Evolutionary conservation across 1,139 yeast species (phyloP), one percentile per base, ranked within the genome.

Genomic region (Diutina siamensis): DNA sequence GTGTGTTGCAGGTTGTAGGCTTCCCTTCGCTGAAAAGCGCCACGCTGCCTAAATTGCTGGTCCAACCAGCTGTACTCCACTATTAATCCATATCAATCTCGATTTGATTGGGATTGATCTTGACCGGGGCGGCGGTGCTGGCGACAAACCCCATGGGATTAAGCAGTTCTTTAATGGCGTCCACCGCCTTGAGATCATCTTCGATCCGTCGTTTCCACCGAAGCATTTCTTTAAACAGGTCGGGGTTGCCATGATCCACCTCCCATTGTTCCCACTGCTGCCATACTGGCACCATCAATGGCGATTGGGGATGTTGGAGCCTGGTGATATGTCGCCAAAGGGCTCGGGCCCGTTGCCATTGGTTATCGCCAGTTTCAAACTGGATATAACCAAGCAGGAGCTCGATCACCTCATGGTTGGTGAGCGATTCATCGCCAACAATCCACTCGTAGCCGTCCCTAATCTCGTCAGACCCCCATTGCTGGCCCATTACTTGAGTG

Each of bases 221-320:
- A 20, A 88, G 61, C 89, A 87, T 83, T 15, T 80, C 83, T 54
- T 83, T 87, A 60, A 76, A 87, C 0, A 84, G 76, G 2, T 68
- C 71, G 55, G 84, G 94, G 50, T 74, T 67, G 2, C 97, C 97
- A 57, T 76, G 55, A 18, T 74, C 68, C 35, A 85, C 59, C 57
- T 88, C 97, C 59, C 87, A 86, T 12, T 66, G 60, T 48, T 80
- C 83, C 95, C 95, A 88, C 40, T 63, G 61, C 1, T 62, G 60
- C 89, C 89, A 83, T 9, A 74, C 58, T 4, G 58, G 60, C 52
- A 60, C 55, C 21, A 48, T 53, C 44, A 50, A 61, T 4, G 49
- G 50, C 20, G 53, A 48, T 3, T 48, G 48, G 0, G 65, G 61
- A 41, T 56, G 55, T 2, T 56, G 51, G 27, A 63, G 52, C 12